Evolutionary conservation across 2,329 filamentous ascomycete genomes (phyloP), one percentile per base, ranked within the genome.

Genomic region (Boeremia lycopersici): DNA sequence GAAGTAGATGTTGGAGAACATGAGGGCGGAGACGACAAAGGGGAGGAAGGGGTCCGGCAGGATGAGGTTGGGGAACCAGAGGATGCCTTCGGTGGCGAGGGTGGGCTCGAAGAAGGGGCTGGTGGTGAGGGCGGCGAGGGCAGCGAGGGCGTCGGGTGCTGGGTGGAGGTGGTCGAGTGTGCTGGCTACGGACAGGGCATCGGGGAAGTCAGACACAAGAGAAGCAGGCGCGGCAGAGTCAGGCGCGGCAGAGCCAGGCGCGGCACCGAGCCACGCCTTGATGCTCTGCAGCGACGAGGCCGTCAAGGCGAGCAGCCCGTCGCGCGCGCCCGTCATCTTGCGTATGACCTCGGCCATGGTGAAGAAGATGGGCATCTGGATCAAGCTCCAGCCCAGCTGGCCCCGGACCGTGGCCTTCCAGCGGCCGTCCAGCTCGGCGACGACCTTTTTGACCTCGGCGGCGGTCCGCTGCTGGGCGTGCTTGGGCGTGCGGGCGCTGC

Each of bases 61-160:
- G 5, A 83, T 72, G 12, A 88, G 77, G 65, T 87, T 78, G 1
- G 80, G 77, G 51, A 86, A 86, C 85, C 85, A 88, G 2, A 85
- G 74, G 3, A 81, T 77, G n/a, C 85, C 85, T 71, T 86, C 85
- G 7, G 68, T 77, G 5, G 79, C 77, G 13, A 88, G 71, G 4
- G 79, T 77, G 3, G 79, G 78, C 59, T 85, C 81, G 29, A 80
- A 69, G 64, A 69, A 74, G 6, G 52, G 49, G 40, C 59, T 69
- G 3, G 52, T 42, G 13, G 51, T 46, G 26, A 59, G 13, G 4
- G 52, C 29, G 34, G 39, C 35, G 1, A 57, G 25, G n/a, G 59
- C 54, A 31, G 57, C 60, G 8, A 23, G 19, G 19, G 48, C 45
- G 13, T 54, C 45, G 12, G 48, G 35, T 5, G 45, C 26, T 13